Evolutionary conservation across 2,329 filamentous ascomycete species (phyloP), one percentile per base, ranked within the genome.

Genomic region (Alternaria consortialis): DNA sequence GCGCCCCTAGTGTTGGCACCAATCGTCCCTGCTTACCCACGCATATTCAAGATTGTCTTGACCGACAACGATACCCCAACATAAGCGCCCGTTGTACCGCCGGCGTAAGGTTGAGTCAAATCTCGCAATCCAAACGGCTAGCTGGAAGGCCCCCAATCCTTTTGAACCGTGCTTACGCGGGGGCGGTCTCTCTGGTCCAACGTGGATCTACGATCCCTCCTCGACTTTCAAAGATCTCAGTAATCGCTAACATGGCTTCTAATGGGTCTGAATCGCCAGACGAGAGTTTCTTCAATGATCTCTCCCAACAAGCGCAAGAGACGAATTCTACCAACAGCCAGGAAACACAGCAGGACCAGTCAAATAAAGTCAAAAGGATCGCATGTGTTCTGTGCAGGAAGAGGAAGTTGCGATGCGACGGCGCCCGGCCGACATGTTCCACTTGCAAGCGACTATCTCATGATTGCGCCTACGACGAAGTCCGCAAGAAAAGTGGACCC

Each of bases 331-430:
- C 62, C 68, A 74, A 77, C 55, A 73, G 77, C 57, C 81, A 81
- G 60, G 82, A 83, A 62, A 78, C 78, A 58, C 74, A 80, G 42
- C 77, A 79, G 63, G 85, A 86, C 68, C 73, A 74, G 39, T 61
- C 77, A 4, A 76, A 77, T 11, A 83, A 83, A 64, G 72, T 77
- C n/a, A 98, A 98, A 84, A 88, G 94, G 69, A 91, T 98, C 72
- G 95, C 95, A 37, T 99, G 95, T 78, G 92, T 97, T 75, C 89
- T 98, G 64, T 99, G 95, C 77, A 86, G 94, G 72, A 95, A 94
- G 80, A 87, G 94, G 76, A 98, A 98, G 81, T 84, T 97, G 68
- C 91, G 91, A 80, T 97, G 94, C 79, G 94, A 97, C 77, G 93
- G 93, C 37, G 83, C 86, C 54, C 89, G 91, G 65, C 94, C 94